phyloP scores from a whole-genome alignment of 1,284 basidiomycete species.

The Waitea zeae region DNA sequence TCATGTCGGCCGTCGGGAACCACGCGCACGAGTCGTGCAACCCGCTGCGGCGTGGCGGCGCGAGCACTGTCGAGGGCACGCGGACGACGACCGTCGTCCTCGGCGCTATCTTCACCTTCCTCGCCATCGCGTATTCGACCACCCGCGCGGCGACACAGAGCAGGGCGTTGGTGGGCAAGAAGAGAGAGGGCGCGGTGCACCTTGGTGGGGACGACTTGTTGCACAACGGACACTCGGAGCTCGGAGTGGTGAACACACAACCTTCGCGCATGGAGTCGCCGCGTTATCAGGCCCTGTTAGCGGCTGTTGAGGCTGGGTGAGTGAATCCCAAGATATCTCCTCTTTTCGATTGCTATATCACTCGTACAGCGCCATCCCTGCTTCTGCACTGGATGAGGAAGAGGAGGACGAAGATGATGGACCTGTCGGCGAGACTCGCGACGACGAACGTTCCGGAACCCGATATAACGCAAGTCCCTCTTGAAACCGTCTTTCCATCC shows the following conservation, averaged over 20 bases:
- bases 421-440: constrained; percentile 52
- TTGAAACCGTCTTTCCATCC: neutral
- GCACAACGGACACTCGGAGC: constrained; percentile 43
- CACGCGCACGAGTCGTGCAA: constrained; percentile 81
- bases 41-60: constrained; percentile 56
- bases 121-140: constrained; percentile 96
- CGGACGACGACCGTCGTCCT: constrained; percentile 77
- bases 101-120: constrained; percentile 91
- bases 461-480: constrained; percentile 72
- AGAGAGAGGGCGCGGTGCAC: constrained; percentile 44
- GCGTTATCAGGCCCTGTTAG: constrained; percentile 86
- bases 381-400: constrained; percentile 79
- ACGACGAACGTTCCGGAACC: constrained; percentile 94
- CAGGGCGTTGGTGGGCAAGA: constrained; percentile 72
- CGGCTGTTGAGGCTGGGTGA: constrained; percentile 89
- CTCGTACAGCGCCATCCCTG: constrained; percentile 67
- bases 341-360: no score
- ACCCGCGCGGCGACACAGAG: constrained; percentile 92
- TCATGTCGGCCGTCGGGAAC: constrained; percentile 89
- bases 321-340: no score
- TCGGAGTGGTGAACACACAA: constrained; percentile 70
- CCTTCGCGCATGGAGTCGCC: constrained; percentile 78
- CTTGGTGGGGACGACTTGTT: constrained; percentile 36
- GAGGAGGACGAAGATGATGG: constrained; percentile 66
- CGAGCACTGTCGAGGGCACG: no score